Evolutionary conservation across 1,284 basidiomycete genomes (phyloP).

Genomic region (Austroboletus niveus): DNA sequence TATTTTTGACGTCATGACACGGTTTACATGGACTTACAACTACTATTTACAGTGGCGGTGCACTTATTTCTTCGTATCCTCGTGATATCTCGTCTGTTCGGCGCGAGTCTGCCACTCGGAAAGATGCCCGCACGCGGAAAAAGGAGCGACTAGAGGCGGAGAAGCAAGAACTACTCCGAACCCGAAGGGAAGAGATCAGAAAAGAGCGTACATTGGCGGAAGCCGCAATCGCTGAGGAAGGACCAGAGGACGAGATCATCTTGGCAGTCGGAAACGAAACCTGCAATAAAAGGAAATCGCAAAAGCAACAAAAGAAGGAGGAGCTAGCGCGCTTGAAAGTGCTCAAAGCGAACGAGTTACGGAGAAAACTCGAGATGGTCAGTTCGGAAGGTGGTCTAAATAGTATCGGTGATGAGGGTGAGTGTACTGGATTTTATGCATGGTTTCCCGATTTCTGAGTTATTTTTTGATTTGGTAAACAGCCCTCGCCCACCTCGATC

Average conservation of each 20-base stretch:
- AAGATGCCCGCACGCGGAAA: constrained; percentile 74
- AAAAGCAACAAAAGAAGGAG: constrained; percentile 54
- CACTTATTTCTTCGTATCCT: constrained; percentile 76
- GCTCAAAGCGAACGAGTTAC: constrained; percentile 82
- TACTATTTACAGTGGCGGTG: constrained; percentile 54
- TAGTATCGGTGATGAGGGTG: constrained; percentile 42
- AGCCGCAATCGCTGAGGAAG: constrained; percentile 13
- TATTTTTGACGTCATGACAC: constrained; percentile 15
- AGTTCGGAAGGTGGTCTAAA: constrained; percentile 61
- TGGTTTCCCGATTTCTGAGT: background rate
- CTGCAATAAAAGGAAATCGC: constrained; percentile 37
- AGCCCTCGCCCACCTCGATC: constrained; percentile 64
- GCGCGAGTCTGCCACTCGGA: constrained; percentile 76
- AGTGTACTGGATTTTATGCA: constrained; percentile 1
- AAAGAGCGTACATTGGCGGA: constrained; percentile 57
- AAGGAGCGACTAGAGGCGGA: constrained; percentile 82
- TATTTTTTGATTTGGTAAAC: background rate
- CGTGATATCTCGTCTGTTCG: constrained; percentile 75
- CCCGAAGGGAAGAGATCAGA: constrained; percentile 75
- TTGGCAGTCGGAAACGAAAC: background rate
- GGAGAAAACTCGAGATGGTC: constrained; percentile 71
- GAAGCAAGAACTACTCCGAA: constrained; percentile 73
- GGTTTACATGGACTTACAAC: background rate
- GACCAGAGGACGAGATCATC: background rate
- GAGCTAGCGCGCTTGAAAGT: constrained; percentile 79